A percentile compares a stretch with the other conserved stretches of the same genome.
Evolutionary conservation across 202 grass and related monocot species (phyloP).

Genomic region (Miscanthus sacchariflorus): DNA sequence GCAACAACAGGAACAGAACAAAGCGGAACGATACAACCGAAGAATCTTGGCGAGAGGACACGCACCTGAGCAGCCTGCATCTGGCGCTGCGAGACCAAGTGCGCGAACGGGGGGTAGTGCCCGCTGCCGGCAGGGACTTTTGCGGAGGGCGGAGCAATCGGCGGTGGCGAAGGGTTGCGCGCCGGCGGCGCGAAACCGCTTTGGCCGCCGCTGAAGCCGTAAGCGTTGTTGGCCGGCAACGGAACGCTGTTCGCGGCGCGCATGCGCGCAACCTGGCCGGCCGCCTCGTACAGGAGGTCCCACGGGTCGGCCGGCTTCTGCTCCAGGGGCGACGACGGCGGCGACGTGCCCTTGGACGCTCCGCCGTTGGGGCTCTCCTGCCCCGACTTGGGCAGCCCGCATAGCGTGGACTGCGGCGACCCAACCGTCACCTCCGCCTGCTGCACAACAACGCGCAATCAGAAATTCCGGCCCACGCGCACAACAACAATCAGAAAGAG

Average conservation of each 20-base stretch:
- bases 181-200: not conserved
- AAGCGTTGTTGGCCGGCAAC: not conserved
- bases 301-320: constrained; percentile 58
- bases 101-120: constrained; percentile 56
- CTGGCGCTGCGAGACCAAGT: constrained; percentile 73
- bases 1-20: not conserved
- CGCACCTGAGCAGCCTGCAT: constrained; percentile 70
- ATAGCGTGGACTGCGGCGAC: constrained; percentile 84
- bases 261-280: constrained; percentile 62
- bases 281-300: constrained; percentile 69
- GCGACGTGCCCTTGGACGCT: constrained; percentile 64
- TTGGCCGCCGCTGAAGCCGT: not conserved
- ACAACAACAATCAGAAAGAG: too few relatives aligned
- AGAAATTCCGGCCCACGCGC: not conserved
- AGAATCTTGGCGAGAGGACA: not conserved
- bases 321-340: constrained; percentile 77
- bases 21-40: not conserved
- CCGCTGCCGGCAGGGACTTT: constrained; percentile 9
- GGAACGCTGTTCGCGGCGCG: constrained; percentile 17
- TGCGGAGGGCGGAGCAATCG: not conserved
- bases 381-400: constrained; percentile 47
- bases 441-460: not conserved
- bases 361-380: constrained; percentile 65
- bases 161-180: constrained; percentile 43
- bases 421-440: constrained; percentile 48